A percentile compares a stretch with the other conserved stretches of the same genome.
phyloP scores from a whole-genome alignment of 192 early-diverging fungal species.

The Rhizophagus clarus region DNA sequence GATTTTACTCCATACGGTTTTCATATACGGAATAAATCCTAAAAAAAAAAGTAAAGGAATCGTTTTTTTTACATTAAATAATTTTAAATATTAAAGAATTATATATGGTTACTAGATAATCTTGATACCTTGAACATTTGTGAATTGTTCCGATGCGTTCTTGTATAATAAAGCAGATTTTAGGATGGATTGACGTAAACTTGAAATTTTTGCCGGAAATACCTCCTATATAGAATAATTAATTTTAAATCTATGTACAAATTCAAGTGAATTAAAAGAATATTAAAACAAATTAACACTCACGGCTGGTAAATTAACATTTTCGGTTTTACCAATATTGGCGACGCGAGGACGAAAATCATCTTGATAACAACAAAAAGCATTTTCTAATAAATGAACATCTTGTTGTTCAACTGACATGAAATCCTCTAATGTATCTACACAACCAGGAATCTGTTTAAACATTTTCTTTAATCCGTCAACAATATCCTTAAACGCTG shows the following conservation, averaged over 20 bases:
- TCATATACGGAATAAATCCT: conserved; percentile 12
- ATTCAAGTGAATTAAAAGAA: no score
- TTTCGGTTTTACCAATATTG: not conserved
- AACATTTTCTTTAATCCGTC: conserved; percentile 4
- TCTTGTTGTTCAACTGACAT: not conserved
- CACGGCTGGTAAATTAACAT: not conserved
- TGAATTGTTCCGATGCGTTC: not conserved
- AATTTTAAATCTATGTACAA: no score
- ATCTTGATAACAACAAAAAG: not conserved
- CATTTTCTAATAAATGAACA: conserved; percentile 9
- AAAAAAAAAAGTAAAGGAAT: not conserved
- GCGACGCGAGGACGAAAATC: not conserved
- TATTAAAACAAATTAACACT: not conserved
- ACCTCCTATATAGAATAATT: not conserved
- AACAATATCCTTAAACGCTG: conserved; percentile 1
- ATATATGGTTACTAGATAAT: no score
- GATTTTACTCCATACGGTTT: conserved; percentile 1
- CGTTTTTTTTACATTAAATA: not conserved
- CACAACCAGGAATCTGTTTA: conserved; percentile 10
- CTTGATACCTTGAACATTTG: not conserved
- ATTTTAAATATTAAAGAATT: no score
- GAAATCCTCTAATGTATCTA: not conserved
- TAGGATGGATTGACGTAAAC: not conserved
- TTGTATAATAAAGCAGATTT: not conserved
- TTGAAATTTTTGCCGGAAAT: not conserved